Conservation (phyloP, 108 stramenopile species). For the Skeletonema tropicum region DNA sequence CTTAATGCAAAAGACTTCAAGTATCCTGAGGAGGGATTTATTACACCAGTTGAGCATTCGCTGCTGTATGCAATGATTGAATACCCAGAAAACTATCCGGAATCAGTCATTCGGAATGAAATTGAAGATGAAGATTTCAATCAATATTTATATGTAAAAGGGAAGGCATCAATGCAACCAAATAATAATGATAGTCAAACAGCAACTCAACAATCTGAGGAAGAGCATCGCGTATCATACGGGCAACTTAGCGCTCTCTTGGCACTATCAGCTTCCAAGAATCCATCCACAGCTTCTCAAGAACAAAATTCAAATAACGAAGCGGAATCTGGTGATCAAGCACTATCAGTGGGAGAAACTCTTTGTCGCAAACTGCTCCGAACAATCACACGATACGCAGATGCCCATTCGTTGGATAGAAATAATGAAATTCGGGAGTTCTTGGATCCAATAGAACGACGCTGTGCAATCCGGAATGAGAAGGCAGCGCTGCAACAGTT, state of each 20-base stretch:
- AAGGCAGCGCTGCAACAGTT: slow-evolving; percentile 39
- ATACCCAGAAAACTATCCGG: slow-evolving; percentile 56
- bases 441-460: slow-evolving; percentile 44
- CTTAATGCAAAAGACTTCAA: slow-evolving; percentile 33
- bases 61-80: slow-evolving; percentile 56
- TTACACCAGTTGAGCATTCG: slow-evolving; percentile 63
- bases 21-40: slow-evolving; percentile 57
- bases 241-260: slow-evolving; percentile 63
- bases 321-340: not conserved
- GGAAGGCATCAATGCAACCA: not conserved
- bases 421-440: slow-evolving; percentile 54
- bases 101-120: slow-evolving; percentile 43
- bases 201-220: not conserved
- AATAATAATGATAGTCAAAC: not conserved
- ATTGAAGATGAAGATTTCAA: slow-evolving; percentile 67
- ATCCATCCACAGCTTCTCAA: slow-evolving; percentile 26
- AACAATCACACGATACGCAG: slow-evolving; percentile 52
- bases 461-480: slow-evolving; percentile 36
- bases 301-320: slow-evolving; percentile 5
- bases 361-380: slow-evolving; percentile 54
- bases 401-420: slow-evolving; percentile 50
- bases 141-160: slow-evolving; percentile 52
- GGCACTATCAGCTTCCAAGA: slow-evolving; percentile 61
- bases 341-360: slow-evolving; percentile 29
- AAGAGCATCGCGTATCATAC: slow-evolving; percentile 55